A percentile compares a stretch with the other conserved stretches of the same genome.
Conservation (phyloP, 208 protist species). For the Lotmaria passim region DNA sequence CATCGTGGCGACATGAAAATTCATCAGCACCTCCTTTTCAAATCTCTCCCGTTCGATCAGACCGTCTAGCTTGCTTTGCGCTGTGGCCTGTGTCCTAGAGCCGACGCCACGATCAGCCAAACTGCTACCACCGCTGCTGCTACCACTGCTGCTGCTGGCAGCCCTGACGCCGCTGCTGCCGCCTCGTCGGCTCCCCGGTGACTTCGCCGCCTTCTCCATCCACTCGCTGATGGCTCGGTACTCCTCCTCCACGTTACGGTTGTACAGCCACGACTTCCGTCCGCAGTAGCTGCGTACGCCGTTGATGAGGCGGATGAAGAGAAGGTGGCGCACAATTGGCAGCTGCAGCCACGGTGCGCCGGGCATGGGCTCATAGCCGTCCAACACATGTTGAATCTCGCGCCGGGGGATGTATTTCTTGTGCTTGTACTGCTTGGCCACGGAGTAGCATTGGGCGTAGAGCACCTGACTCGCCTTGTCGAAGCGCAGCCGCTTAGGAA, state of each 20-base stretch:
- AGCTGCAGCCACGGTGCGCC: conserved; percentile 71
- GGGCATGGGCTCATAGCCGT: conserved; percentile 61
- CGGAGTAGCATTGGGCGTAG: conserved; percentile 72
- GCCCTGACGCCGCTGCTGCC: neutral
- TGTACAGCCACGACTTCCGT: conserved; percentile 77
- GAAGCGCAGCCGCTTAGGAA: conserved; percentile 83
- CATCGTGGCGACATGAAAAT: conserved; percentile 80
- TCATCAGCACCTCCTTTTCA: conserved; percentile 70
- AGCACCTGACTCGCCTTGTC: conserved; percentile 82
- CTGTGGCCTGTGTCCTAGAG: neutral
- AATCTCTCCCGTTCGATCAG: conserved; percentile 82
- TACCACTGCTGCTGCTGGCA: neutral
- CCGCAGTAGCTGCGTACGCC: conserved; percentile 51
- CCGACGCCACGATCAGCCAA: neutral
- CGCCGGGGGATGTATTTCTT: conserved; percentile 79
- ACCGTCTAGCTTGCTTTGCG: conserved; percentile 26
- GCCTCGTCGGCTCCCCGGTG: neutral
- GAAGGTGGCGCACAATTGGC: conserved; percentile 80
- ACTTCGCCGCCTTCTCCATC: conserved; percentile 48
- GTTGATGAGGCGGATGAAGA: conserved; percentile 77
- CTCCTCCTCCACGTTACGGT: conserved; percentile 71
- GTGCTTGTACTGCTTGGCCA: conserved; percentile 67
- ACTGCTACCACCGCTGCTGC: neutral
- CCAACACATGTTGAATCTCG: conserved; percentile 65
- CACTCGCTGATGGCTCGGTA: conserved; percentile 61